Evolutionary conservation across 345 rosid species (phyloP).

Genomic region (Populus tremula): DNA sequence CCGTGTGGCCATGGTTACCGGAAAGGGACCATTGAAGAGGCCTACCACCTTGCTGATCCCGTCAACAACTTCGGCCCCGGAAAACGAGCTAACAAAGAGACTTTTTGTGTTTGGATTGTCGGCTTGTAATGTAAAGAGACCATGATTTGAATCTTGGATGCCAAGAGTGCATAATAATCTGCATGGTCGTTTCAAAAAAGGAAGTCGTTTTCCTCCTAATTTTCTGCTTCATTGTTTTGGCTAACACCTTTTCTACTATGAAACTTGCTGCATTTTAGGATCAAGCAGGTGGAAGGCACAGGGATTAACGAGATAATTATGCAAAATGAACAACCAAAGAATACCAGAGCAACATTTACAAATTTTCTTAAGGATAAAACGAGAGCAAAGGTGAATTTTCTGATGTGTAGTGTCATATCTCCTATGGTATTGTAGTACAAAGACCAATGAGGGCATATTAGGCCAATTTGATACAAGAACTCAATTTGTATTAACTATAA

Average conservation of each 20-base stretch:
- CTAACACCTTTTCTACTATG: too few species aligned
- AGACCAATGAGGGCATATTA: neutral
- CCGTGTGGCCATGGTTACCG: constrained; percentile 60
- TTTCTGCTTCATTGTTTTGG: too few species aligned
- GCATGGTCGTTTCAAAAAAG: neutral
- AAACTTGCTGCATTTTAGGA: neutral
- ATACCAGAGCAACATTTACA: neutral
- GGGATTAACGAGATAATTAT: too few species aligned
- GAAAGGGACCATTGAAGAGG: constrained; percentile 72
- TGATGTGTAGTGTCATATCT: neutral
- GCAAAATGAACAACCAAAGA: neutral
- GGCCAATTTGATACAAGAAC: neutral
- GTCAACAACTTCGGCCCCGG: constrained; percentile 90
- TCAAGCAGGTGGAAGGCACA: neutral
- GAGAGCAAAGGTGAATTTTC: neutral
- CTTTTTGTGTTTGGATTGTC: neutral
- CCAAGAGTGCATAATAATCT: constrained; percentile 6
- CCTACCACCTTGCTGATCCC: constrained; percentile 80
- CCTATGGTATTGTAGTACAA: neutral
- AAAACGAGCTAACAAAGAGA: constrained; percentile 38
- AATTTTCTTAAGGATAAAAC: neutral
- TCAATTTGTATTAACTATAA: neutral
- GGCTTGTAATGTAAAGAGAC: constrained; percentile 16
- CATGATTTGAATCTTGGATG: constrained; percentile 15
- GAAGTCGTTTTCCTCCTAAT: neutral